Conservation (phyloP, 2,329 filamentous ascomycete species). For the Ophiostoma piceae region DNA sequence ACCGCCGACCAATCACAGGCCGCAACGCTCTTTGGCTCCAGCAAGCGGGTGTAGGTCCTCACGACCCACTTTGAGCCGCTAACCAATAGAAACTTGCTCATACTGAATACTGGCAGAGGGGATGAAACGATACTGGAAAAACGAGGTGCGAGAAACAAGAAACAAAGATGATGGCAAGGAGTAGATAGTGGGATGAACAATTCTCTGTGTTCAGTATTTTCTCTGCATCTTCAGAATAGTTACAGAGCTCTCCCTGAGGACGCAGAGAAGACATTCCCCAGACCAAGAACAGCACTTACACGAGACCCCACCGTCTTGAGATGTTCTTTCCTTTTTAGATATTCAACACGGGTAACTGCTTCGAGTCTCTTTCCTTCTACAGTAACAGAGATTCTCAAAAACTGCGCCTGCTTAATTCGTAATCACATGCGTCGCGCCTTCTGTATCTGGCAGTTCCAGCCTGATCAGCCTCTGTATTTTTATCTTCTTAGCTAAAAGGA, state of each 20-base stretch:
- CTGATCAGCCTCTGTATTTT: background rate
- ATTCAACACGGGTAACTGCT: background rate
- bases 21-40: background rate
- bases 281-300: slow-evolving; percentile 1
- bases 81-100: slow-evolving; percentile 29
- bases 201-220: background rate
- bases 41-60: background rate
- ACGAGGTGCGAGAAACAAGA: background rate
- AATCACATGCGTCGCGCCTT: background rate
- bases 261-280: background rate
- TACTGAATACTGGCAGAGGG: slow-evolving; percentile 9
- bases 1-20: background rate
- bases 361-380: background rate
- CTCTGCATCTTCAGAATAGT: too few species aligned
- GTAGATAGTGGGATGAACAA: background rate
- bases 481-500: background rate
- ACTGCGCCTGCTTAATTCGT: slow-evolving; percentile 1
- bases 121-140: background rate
- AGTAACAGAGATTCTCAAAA: too few species aligned
- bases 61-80: slow-evolving; percentile 6
- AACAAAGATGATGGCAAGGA: background rate
- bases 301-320: background rate
- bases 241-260: background rate
- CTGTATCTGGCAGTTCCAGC: slow-evolving; percentile 1
- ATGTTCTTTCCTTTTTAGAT: background rate